Evolutionary conservation across 768 basidiomycete genomes (phyloP), one percentile per base, ranked within the genome.

Genomic region (Trametes punicea): DNA sequence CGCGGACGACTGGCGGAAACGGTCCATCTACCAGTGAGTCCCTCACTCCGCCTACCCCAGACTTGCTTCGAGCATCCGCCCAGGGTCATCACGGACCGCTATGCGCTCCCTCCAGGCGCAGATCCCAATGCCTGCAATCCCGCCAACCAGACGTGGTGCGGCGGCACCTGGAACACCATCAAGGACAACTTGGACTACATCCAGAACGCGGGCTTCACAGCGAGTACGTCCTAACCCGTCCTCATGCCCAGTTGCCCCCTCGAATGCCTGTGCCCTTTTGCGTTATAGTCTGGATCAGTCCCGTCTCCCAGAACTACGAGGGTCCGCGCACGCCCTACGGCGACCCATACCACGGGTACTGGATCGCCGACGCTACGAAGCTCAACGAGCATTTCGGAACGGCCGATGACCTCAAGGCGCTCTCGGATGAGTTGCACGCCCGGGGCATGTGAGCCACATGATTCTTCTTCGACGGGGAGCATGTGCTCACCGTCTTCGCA

Each of bases 261-360:
- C 42, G 48, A 56, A 50, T 21, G 33, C 38, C 27, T 42, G n/a
- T 27, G 16, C 26, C 26, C 51, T 51, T 20, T 21, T 33, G 41
- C n/a, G 10, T 21, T 18, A 21, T 56, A 85, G 85, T 91, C 42
- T 93, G 90, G 90, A 91, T 90, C 57, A 88, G 86, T 57, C 91
- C 90, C 10, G 80, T 93, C 16, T 84, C 81, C 55, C 80, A 90
- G 70, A 91, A 91, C 67, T 90, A 87, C 57, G 71, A 87, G 33
- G 88, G 88, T 0, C 81, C 85, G 11, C 67, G 79, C 44, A 83
- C 88, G 2, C 73, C 81, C 0, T 93, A 91, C 67, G 89, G 90
- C 18, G 87, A 90, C 63, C 73, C 92, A 15, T 93, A 93, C 71
- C 90, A 92, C 63, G 90, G 90, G 16, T 92, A 93, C 71, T 93